Percentiles rank a stretch among this genome's conserved stretches.
Conservation (phyloP, 805 yeast species). For the Danielia reshetovae region DNA sequence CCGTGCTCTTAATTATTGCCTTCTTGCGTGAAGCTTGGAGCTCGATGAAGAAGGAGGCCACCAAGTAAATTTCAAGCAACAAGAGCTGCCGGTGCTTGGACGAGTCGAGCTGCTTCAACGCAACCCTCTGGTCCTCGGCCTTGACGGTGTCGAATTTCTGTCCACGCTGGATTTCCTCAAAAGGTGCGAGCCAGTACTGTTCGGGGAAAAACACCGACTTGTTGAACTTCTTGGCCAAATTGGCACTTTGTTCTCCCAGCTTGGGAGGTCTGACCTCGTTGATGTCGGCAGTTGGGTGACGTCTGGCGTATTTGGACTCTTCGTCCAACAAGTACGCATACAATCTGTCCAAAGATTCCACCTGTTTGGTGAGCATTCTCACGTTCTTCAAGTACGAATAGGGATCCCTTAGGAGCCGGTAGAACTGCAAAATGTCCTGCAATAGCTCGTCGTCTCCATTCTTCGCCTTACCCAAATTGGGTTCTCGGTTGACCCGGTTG, state of each 20-base stretch:
- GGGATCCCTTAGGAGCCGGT: constrained; percentile 34
- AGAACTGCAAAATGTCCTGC: constrained; percentile 28
- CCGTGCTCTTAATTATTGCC: constrained; percentile 17
- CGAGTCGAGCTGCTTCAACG: constrained; percentile 23
- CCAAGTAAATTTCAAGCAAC: constrained; percentile 28
- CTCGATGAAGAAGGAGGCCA: constrained; percentile 28
- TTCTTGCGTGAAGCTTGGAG: constrained; percentile 20
- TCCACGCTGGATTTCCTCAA: constrained; percentile 20
- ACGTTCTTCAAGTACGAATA: constrained; percentile 24
- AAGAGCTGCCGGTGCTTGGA: constrained; percentile 24
- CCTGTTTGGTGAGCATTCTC: constrained; percentile 17
- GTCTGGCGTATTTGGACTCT: constrained; percentile 21
- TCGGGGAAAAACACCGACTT: constrained; percentile 31
- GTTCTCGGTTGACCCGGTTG: constrained; percentile 23
- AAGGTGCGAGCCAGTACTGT: constrained; percentile 30
- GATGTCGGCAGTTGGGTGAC: constrained; percentile 16
- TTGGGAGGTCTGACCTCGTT: constrained; percentile 13
- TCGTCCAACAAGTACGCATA: constrained; percentile 27
- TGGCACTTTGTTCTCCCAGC: constrained; percentile 13
- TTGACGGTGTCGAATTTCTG: constrained; percentile 13
- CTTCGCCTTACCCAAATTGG: constrained; percentile 17
- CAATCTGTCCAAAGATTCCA: constrained; percentile 25
- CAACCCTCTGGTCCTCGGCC: constrained; percentile 22
- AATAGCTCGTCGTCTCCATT: constrained; percentile 25
- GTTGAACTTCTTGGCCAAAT: constrained; percentile 17